A percentile compares a stretch with the other conserved stretches of the same genome.
Evolutionary conservation across 805 yeast genomes (phyloP).

Genomic region (Ogataea pilisensis): DNA sequence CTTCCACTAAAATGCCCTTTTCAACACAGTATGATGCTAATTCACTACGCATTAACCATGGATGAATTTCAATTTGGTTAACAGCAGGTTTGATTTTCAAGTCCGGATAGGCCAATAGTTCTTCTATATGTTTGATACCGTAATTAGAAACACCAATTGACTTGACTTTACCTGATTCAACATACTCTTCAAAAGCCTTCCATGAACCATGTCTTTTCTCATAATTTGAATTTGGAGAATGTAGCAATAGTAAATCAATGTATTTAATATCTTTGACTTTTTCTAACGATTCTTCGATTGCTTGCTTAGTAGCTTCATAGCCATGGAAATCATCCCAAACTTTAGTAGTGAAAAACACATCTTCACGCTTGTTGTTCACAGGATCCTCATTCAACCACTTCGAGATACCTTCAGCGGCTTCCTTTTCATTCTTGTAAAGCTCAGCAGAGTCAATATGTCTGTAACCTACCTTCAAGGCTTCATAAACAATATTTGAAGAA

Average conservation of each 20-base stretch:
- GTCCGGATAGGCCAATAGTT: slow-evolving; percentile 43
- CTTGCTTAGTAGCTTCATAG: slow-evolving; percentile 37
- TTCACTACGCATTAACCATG: slow-evolving; percentile 44
- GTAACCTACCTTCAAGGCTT: slow-evolving; percentile 63
- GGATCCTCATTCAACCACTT: slow-evolving; percentile 34
- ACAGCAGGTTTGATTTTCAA: slow-evolving; percentile 41
- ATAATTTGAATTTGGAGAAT: slow-evolving; percentile 45
- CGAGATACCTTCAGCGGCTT: slow-evolving; percentile 55
- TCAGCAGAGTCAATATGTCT: slow-evolving; percentile 75
- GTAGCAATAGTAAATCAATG: slow-evolving; percentile 52
- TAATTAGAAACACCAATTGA: slow-evolving; percentile 64
- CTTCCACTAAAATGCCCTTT: slow-evolving; percentile 50
- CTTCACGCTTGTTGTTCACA: slow-evolving; percentile 28
- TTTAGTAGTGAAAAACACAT: slow-evolving; percentile 40
- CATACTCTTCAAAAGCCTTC: slow-evolving; percentile 54
- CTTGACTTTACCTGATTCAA: slow-evolving; percentile 44
- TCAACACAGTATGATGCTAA: slow-evolving; percentile 40
- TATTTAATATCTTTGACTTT: slow-evolving; percentile 43
- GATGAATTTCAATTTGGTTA: slow-evolving; percentile 49
- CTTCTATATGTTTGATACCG: slow-evolving; percentile 54
- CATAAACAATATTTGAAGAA: slow-evolving; percentile 43
- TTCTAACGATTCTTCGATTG: slow-evolving; percentile 39
- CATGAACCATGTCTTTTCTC: slow-evolving; percentile 45
- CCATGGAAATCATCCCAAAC: slow-evolving; percentile 29
- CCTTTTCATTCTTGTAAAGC: slow-evolving; percentile 57